Percentiles rank a stretch among this genome's conserved stretches.
phyloP scores from a whole-genome alignment of 2,329 filamentous ascomycete species.

The Paradendryphiella salina region DNA sequence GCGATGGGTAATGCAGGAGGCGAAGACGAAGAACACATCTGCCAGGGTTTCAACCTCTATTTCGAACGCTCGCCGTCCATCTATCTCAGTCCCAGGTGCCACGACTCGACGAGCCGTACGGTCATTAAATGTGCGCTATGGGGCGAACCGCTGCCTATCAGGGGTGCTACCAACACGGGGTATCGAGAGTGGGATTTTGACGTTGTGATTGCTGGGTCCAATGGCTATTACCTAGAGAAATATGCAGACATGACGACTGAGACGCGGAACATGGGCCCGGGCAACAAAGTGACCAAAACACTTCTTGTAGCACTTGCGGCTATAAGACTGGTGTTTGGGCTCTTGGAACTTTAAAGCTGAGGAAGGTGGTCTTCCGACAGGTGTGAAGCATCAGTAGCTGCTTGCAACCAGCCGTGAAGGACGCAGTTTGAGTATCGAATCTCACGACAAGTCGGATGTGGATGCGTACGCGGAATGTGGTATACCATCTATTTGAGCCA shows the following conservation, averaged over 20 bases:
- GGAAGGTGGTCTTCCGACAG: too few species aligned
- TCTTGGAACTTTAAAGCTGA: background rate
- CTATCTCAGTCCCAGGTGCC: background rate
- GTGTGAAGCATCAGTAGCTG: too few species aligned
- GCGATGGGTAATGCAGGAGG: too few species aligned
- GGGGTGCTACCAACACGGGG: background rate
- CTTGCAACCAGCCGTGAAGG: too few species aligned
- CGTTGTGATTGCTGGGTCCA: slow-evolving; percentile 5
- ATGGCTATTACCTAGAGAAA: slow-evolving; percentile 7
- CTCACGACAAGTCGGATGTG: too few species aligned
- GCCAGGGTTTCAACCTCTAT: slow-evolving; percentile 11
- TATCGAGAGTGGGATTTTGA: slow-evolving; percentile 10
- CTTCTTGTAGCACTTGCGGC: background rate
- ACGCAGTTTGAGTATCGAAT: too few species aligned
- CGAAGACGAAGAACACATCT: background rate
- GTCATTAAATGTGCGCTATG: slow-evolving; percentile 12
- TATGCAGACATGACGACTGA: background rate
- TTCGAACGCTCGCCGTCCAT: slow-evolving; percentile 8
- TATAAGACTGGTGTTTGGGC: background rate
- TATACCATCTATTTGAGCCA: too few species aligned
- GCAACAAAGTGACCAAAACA: background rate
- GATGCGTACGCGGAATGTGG: too few species aligned
- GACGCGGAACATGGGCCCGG: background rate
- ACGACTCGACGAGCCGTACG: slow-evolving; percentile 1
- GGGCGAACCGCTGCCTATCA: background rate